Base-by-base conservation (phyloP, 306 rosid species). In the Senna siamea region DNA sequence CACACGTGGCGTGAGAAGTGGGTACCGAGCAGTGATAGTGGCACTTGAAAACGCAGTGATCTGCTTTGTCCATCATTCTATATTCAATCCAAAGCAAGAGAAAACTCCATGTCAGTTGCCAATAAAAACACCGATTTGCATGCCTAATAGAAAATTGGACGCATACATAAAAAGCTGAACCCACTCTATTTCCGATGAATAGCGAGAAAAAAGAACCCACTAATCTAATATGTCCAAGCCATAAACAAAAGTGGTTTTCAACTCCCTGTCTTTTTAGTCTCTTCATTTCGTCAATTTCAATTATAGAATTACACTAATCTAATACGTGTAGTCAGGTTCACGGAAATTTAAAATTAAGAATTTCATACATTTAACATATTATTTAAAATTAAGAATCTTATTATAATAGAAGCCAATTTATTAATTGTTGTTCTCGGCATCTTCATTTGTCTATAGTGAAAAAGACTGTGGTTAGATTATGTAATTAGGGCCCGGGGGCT, bases 271-370 rank as follows among this genome's bases (percentile, higher is more conserved):
- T 46, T 73, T 56, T 13, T 38, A 13, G 6, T 17, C 52, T 18
- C 38, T 41, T 40, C 46, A 40, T 50, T 69, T 50, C 9, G 41
- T 53, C 69, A 55, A 5, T 56, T 37, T 32, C 15, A 13, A 44
- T 32, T 30, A 6, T 2, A 28, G 14, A 26, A 26, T 26, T 26
- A 26, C 30, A 30, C n/a, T n/a, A n/a, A n/a, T n/a, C n/a, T n/a
- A 0, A 55, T 30, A 35, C 35, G 40, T 54, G 40, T 34, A 79
- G 79, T 40, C 61, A 66, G 47, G 55, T 75, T 81, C 37, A 51
- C 53, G 18, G 22, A 69, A 58, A 46, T 69, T 44, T 7, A 35
- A n/a, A n/a, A 3, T 26, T 26, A 63, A 43, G 17, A 47, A 72
- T 71, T 68, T 64, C 47, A 63, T 48, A 41, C 61, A 19, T 15